Evolutionary conservation across 2,329 filamentous ascomycete species (phyloP).

Genomic region (Chaetomium sp.): DNA sequence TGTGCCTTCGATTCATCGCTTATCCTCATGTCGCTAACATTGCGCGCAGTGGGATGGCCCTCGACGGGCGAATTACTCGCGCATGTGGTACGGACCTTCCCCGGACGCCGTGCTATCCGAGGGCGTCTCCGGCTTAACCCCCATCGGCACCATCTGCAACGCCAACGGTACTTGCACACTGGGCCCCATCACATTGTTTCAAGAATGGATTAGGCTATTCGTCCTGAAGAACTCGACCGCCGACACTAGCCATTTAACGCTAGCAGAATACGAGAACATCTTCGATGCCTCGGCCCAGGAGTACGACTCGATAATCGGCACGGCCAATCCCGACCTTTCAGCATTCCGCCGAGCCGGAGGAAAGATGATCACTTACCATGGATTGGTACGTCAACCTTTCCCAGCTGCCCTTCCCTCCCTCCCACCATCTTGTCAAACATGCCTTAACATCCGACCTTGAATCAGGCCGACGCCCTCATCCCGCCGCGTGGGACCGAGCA

Average conservation of each 20-base stretch:
- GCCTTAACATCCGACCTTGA: background rate
- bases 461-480: constrained; percentile 12
- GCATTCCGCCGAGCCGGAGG: constrained; percentile 48
- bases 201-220: background rate
- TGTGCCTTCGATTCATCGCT: background rate
- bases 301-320: constrained; percentile 26
- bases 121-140: background rate
- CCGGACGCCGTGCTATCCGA: background rate
- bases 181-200: background rate
- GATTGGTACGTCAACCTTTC: constrained; percentile 34
- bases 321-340: constrained; percentile 47
- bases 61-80: background rate
- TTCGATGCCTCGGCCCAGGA: background rate
- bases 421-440: background rate
- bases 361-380: constrained; percentile 56
- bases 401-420: background rate
- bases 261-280: background rate
- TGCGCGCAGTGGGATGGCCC: background rate
- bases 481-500: constrained; percentile 33
- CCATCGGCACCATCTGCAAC: background rate
- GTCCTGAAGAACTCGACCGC: background rate
- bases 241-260: background rate
- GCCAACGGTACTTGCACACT: background rate
- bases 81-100: background rate
- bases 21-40: background rate